Base-by-base conservation (phyloP, 2,329 filamentous ascomycete species). In the Colletotrichum viniferum region DNA sequence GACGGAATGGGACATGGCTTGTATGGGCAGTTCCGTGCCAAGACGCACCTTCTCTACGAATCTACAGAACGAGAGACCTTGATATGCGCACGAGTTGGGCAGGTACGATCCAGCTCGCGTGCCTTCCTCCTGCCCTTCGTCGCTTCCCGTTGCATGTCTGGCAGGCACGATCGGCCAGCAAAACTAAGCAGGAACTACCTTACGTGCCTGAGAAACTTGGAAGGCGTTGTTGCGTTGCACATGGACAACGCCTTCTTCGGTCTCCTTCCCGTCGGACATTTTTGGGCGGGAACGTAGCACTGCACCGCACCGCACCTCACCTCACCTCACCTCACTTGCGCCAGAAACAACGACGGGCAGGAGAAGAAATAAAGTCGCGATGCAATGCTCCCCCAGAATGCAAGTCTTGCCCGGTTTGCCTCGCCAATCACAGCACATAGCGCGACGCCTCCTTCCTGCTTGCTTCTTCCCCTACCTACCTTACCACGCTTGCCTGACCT, bases 381-480 rank as follows among this genome's bases (percentile, higher is more conserved):
- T 36, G 34, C 30, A 43, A 63, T 21, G n/a, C 36, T 32, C 28
- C 60, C 32, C 28, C 61, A 63, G 18, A 63, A 43, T 63, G 32
- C 32, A 24, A 36, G 21, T n/a, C 34, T 26, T 65, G 43, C 36
- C 36, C 60, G 32, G 60, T 55, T 21, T 55, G 28, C 18, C 60
- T 52, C 67, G 68, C 67, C 60, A 58, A 60, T 63, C 60, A 48
- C 26, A 21, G 10, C 12, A 66, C 34, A 61, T 24, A 18, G 24
- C 38, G 48, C 32, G 21, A n/a, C 43, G 69, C 61, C 58, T 24
- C 34, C 55, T 63, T 28, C 21, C 56, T 69, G 66, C 65, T 68
- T 73, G 58, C 68, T 74, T 65, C 68, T 72, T 64, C 64, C 30
- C 32, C 26, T 66, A 55, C 64, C 63, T 48, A 43, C 38, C 38